Evolutionary conservation across 257 asterid species (phyloP).

Genomic region (Nicotiana benthamiana): DNA sequence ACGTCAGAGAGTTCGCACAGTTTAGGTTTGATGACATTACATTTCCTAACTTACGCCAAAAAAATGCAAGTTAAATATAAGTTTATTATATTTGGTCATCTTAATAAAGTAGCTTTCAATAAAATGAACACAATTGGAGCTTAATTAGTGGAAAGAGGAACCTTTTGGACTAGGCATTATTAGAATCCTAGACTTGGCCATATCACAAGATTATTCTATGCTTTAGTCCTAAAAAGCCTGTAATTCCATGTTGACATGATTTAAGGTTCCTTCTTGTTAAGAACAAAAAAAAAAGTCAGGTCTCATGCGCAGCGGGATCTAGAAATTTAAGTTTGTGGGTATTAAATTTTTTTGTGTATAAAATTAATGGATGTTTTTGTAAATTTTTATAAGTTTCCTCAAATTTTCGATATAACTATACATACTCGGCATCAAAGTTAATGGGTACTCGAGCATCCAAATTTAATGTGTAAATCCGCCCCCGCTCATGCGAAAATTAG

Average conservation of each 20-base stretch:
- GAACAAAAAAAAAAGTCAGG: no score
- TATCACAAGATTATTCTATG: background rate
- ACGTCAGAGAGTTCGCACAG: background rate
- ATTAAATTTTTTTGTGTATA: no score
- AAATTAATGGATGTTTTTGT: no score
- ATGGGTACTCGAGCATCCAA: no score
- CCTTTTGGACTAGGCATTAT: background rate
- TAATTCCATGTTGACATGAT: background rate
- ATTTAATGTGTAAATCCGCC: no score
- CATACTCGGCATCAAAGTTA: no score
- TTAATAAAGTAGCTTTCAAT: background rate
- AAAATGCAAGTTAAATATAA: no score
- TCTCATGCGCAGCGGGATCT: no score
- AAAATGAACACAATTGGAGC: background rate
- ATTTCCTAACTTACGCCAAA: background rate
- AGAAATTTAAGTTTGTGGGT: no score
- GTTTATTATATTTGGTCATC: background rate
- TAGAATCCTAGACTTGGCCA: background rate
- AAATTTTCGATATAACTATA: no score
- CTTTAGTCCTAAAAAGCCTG: background rate
- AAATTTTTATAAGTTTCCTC: no score
- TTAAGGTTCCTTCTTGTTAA: background rate
- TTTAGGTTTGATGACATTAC: background rate
- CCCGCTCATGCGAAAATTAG: no score
- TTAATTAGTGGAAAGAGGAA: conserved; percentile 3